Evolutionary conservation across 805 yeast genomes (phyloP), one percentile per base, ranked within the genome.

Genomic region (Candida andamanensis): DNA sequence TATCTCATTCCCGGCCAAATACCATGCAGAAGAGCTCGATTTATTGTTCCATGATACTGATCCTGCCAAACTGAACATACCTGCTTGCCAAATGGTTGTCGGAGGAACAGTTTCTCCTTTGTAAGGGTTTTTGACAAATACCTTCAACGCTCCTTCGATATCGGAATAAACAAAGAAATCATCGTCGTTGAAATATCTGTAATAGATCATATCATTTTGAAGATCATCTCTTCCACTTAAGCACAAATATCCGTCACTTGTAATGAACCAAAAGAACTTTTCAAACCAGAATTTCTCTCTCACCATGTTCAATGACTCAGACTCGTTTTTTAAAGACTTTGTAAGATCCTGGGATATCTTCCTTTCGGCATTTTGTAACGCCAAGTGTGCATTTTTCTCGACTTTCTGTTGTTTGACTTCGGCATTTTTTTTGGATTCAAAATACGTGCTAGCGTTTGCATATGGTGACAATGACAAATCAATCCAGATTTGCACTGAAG

Each of bases 21-120:
- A 82, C 94, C 95, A 87, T 2, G 95, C 81, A 2, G 95, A 78
- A 0, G 85, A 74, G 1, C 85, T 75, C 18, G 81, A 69, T 52
- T 89, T 90, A 32, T 81, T 74, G 24, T 80, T 89, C 98, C 98
- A 92, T 0, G 95, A 95, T 25, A 72, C 77, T 6, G 95, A 80
- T 0, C 90, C 71, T 15, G 89, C 73, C 41, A 86, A 69, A n/a
- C 94, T 74, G 42, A 80, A 80, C 5, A 84, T 73, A 9, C 95
- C 95, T 1, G 97, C 96, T 55, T 92, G 98, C 52, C 78, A 67
- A 36, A 90, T 63, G 0, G 97, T 81, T 7, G 87, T 72, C 1
- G 97, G 97, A 0, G 97, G 90, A 5, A 90, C 62, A 14, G 67
- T 74, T 40, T 78, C 80, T 20, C 79, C 78, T 32, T 73, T 74